Percentiles rank a stretch among this genome's conserved stretches.
Evolutionary conservation across 2,329 filamentous ascomycete species (phyloP).

Genomic region (Emmonsiellopsis sp.): DNA sequence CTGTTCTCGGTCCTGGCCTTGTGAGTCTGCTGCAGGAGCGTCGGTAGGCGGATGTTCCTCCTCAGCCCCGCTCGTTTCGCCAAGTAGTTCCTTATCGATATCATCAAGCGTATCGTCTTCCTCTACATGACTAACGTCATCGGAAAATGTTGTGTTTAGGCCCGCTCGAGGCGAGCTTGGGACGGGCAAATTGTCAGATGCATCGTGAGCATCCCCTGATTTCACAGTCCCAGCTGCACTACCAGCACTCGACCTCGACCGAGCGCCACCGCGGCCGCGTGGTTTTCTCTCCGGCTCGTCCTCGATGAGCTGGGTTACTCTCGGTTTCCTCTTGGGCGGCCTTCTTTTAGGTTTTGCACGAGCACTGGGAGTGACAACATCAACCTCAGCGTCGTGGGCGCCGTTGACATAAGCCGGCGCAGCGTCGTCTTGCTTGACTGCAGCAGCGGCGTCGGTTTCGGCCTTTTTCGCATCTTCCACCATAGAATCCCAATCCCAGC

Average conservation of each 20-base stretch:
- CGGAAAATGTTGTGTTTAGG: slow-evolving; percentile 15
- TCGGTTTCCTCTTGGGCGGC: background rate
- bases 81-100: slow-evolving; percentile 29
- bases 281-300: background rate
- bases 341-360: background rate
- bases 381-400: background rate
- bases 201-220: background rate
- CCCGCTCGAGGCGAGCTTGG: slow-evolving; percentile 18
- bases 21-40: background rate
- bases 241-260: background rate
- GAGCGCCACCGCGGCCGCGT: background rate
- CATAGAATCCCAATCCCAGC: slow-evolving; percentile 35
- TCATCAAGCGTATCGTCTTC: slow-evolving; percentile 28
- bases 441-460: background rate
- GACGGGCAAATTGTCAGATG: slow-evolving; percentile 12
- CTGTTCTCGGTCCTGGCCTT: background rate
- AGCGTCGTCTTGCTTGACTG: background rate
- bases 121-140: slow-evolving; percentile 20
- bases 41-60: slow-evolving; percentile 17
- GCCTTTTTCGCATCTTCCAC: slow-evolving; percentile 1
- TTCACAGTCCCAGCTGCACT: background rate
- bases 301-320: background rate
- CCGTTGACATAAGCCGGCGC: background rate
- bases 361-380: background rate
- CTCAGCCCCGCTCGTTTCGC: slow-evolving; percentile 26